Conservation (phyloP, 257 asterid species). For the Scutellaria galericulata region DNA sequence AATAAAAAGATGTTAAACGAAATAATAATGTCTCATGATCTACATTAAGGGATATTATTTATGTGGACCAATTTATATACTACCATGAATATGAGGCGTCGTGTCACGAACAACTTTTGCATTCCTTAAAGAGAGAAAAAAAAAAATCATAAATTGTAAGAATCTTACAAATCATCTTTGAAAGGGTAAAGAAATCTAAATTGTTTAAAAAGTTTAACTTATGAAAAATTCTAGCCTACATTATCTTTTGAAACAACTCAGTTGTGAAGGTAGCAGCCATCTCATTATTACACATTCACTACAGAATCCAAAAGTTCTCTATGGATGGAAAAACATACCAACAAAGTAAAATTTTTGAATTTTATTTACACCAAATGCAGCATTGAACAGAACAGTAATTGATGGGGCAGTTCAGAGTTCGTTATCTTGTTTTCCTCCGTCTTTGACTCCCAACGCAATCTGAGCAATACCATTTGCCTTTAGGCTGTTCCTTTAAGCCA, state of each 20-base stretch:
- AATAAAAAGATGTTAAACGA: no score
- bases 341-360: background rate
- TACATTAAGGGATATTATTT: no score
- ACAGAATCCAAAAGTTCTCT: background rate
- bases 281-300: conserved; percentile 9
- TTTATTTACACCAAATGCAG: conserved; percentile 17
- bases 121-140: no score
- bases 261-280: background rate
- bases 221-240: no score
- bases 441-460: conserved; percentile 77
- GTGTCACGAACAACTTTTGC: no score
- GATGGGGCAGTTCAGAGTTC: background rate
- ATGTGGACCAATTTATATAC: no score
- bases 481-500: conserved; percentile 89
- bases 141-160: no score
- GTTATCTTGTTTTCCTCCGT: conserved; percentile 63
- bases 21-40: no score
- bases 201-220: no score
- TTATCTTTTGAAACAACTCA: background rate
- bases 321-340: conserved; percentile 5
- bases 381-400: background rate
- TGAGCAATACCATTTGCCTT: conserved; percentile 96
- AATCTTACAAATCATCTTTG: no score
- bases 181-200: no score
- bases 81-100: no score